Conservation (phyloP, 208 protist species). For the Acanthamoeba triangularis region DNA sequence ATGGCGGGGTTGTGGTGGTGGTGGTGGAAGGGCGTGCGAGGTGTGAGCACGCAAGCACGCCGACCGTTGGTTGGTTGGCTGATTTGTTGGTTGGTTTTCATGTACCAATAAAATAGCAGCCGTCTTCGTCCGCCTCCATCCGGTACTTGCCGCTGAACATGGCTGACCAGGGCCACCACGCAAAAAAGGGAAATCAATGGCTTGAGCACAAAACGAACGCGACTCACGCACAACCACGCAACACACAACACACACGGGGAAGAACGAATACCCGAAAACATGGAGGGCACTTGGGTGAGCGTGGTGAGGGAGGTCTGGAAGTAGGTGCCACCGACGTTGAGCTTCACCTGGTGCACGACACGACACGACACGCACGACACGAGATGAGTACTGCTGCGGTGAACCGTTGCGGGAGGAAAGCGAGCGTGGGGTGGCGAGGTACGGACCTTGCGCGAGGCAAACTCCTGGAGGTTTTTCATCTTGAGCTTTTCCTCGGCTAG, state of each 20-base stretch:
- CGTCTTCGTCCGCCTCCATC: slow-evolving; percentile 65
- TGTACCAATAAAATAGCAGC: slow-evolving; percentile 62
- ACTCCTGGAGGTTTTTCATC: not conserved
- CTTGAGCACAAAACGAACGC: too few species aligned
- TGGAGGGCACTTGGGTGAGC: slow-evolving; percentile 13
- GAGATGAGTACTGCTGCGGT: too few species aligned
- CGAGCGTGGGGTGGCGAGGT: too few species aligned
- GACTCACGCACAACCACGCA: too few species aligned
- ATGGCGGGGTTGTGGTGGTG: too few species aligned
- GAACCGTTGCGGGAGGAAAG: too few species aligned
- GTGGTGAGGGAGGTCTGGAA: not conserved
- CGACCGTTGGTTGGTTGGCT: too few species aligned
- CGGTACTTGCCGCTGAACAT: slow-evolving; percentile 76
- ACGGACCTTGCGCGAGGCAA: not conserved
- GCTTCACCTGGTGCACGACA: not conserved
- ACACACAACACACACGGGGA: too few species aligned
- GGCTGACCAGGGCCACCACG: not conserved
- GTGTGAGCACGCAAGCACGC: too few species aligned
- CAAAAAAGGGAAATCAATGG: too few species aligned
- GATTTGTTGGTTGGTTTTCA: too few species aligned
- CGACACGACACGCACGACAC: too few species aligned
- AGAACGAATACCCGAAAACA: not conserved
- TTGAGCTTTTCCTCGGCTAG: not conserved
- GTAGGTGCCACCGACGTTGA: not conserved
- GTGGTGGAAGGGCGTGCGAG: not conserved